Base-by-base conservation (phyloP, 2,329 filamentous ascomycete species). In the Colletotrichum gigasporum region DNA sequence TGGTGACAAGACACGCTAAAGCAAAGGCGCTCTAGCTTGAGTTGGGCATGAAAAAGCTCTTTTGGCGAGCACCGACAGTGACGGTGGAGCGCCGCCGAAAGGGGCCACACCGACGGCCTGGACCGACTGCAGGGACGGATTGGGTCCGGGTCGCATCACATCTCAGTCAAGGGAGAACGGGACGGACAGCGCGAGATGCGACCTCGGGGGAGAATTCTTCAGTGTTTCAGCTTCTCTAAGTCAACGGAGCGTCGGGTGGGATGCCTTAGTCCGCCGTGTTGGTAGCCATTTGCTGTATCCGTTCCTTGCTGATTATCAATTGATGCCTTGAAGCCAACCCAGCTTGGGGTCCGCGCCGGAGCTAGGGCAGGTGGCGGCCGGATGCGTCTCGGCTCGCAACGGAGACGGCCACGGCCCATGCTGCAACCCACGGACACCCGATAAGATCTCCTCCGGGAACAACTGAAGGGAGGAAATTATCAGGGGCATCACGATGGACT, bases 161-260 rank as follows among this genome's bases (percentile, higher is more conserved):
- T 47, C 35, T 39, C 32, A 37, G 30, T 54, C 39, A 52, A 63
- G 54, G 60, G 37, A 63, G 37, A 34, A 50, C 42, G 39, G 32
- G 41, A 57, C 42, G 59, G 59, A 28, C 35, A 51, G 18, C 41
- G 56, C 48, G 61, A 61, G 41, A 61, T 50, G 48, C 16, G 56
- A 54, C 48, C 26, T 32, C 14, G 55, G 48, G 48, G 35, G 50
- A 48, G 34, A 61, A 37, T 64, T 64, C 61, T 64, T 64, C 56
- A 64, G 56, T 64, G 61, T 64, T 61, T 64, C 61, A 64, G 50
- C 50, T 60, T 44, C 56, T 53, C n/a, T n/a, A n/a, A n/a, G n/a
- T n/a, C n/a, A n/a, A n/a, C n/a, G n/a, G n/a, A n/a, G n/a, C n/a
- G n/a, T n/a, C n/a, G n/a, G n/a, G n/a, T n/a, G n/a, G n/a, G n/a